Evolutionary conservation across 306 rosid genomes (phyloP).

Genomic region (Clitoria ternatea): DNA sequence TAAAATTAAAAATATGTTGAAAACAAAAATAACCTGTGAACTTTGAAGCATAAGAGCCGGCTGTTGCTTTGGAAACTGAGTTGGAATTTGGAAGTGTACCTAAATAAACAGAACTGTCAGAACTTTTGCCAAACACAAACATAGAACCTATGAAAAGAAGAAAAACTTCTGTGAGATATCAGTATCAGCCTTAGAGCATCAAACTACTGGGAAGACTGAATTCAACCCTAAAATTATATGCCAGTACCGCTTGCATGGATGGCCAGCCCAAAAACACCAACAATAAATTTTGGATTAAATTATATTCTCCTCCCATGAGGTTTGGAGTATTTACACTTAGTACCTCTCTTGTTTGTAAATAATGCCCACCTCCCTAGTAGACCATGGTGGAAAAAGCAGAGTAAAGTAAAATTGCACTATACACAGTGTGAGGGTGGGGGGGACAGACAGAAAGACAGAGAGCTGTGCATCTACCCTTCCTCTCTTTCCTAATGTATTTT

Average conservation of each 20-base stretch:
- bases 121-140: neutral
- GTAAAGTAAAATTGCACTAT: neutral
- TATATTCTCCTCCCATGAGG: neutral
- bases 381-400: neutral
- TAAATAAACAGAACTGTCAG: constrained; percentile 35
- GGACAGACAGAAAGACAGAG: no score
- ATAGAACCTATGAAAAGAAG: neutral
- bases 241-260: neutral
- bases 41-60: constrained; percentile 84
- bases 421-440: no score
- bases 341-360: neutral
- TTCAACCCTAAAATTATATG: neutral
- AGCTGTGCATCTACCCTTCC: neutral
- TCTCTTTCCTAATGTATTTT: neutral
- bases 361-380: neutral
- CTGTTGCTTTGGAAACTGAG: constrained; percentile 93
- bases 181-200: constrained; percentile 6
- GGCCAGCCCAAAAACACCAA: neutral
- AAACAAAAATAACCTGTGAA: constrained; percentile 72
- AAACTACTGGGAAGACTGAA: constrained; percentile 36
- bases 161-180: constrained; percentile 11
- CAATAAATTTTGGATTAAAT: no score
- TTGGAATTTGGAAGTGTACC: constrained; percentile 66
- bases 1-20: neutral
- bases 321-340: neutral